These are phyloP conservation scores for Daldinia decipiens DNA, from an alignment of 495 filamentous ascomycete species.

Conservation along the genomic window DNA sequence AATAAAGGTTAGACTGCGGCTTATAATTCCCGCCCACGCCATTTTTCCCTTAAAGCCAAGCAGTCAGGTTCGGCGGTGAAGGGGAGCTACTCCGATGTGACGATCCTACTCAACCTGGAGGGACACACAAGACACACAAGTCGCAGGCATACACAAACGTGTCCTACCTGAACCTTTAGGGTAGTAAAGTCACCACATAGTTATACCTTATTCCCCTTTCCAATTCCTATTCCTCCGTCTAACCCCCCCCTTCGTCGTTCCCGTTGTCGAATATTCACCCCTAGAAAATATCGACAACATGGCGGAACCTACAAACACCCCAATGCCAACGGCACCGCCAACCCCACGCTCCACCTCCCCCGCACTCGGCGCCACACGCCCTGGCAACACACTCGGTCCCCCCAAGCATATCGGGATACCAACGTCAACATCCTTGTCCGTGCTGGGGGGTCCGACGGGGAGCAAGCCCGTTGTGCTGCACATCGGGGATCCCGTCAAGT, in stretches of 20 bases:
- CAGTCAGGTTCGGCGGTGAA: conserved; percentile 42
- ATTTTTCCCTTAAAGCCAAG: conserved; percentile 34
- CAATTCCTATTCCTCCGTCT: conserved; percentile 6
- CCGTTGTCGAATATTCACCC: conserved; percentile 11
- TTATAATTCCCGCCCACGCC: conserved; percentile 35
- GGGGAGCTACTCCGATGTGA: conserved; percentile 40
- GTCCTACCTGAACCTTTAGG: conserved; percentile 31
- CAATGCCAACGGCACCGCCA: conserved; percentile 59
- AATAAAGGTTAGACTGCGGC: conserved; percentile 39
- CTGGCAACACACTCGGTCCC: conserved; percentile 30
- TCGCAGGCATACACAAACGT: background rate
- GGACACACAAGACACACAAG: conserved; percentile 21
- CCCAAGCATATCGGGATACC: conserved; percentile 32
- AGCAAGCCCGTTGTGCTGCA: conserved; percentile 66
- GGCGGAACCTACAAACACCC: conserved; percentile 62
- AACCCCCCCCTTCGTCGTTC: background rate
- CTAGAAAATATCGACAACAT: conserved; percentile 39
- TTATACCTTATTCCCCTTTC: conserved; percentile 3
- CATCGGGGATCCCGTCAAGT: conserved; percentile 74
- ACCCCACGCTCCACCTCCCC: conserved; percentile 58
- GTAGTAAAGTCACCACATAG: conserved; percentile 13
- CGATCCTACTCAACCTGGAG: conserved; percentile 44
- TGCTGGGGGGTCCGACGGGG: conserved; percentile 28
- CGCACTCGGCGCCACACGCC: conserved; percentile 40
- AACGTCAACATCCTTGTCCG: conserved; percentile 32